phyloP scores from a whole-genome alignment of 352 stramenopile species.

The Phytophthora hibernalis region DNA sequence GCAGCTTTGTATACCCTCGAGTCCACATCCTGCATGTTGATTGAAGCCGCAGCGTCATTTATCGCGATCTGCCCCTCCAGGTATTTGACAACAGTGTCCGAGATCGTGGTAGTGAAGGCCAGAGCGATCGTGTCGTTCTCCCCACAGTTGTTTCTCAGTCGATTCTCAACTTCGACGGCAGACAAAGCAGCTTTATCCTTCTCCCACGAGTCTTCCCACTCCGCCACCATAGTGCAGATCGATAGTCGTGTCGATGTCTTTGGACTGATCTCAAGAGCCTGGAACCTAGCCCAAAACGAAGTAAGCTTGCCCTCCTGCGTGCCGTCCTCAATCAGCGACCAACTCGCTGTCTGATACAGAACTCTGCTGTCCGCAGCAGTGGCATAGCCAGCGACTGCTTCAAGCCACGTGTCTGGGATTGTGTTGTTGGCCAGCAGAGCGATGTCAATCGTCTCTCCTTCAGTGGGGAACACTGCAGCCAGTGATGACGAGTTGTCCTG shows the following conservation, averaged over 20 bases:
- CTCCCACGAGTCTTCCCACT: conserved; percentile 37
- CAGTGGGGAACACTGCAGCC: not conserved
- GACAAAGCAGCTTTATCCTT: conserved; percentile 11
- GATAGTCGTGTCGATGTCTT: not conserved
- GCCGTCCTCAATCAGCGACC: conserved; percentile 30
- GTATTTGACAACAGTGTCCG: conserved; percentile 10
- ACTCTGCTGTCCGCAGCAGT: conserved; percentile 16
- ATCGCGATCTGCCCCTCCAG: conserved; percentile 29
- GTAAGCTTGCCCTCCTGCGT: conserved; percentile 15
- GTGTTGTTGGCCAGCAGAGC: conserved; percentile 21
- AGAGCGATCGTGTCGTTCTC: conserved; percentile 44
- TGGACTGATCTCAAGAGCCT: conserved; percentile 5
- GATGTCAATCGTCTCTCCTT: conserved; percentile 21
- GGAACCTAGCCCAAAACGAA: conserved; percentile 44
- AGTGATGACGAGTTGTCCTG: conserved; percentile 14
- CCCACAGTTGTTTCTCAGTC: conserved; percentile 20
- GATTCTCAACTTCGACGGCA: conserved; percentile 25
- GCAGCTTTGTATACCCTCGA: conserved; percentile 16
- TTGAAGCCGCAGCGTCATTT: conserved; percentile 21
- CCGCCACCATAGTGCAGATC: conserved; percentile 34
- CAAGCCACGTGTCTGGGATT: conserved; percentile 13
- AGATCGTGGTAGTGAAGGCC: conserved; percentile 33
- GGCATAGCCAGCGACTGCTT: conserved; percentile 7
- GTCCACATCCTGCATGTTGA: conserved; percentile 27
- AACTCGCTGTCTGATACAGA: conserved; percentile 24